Evolutionary conservation across 345 rosid species (phyloP).

Genomic region (Anacardium occidentale): DNA sequence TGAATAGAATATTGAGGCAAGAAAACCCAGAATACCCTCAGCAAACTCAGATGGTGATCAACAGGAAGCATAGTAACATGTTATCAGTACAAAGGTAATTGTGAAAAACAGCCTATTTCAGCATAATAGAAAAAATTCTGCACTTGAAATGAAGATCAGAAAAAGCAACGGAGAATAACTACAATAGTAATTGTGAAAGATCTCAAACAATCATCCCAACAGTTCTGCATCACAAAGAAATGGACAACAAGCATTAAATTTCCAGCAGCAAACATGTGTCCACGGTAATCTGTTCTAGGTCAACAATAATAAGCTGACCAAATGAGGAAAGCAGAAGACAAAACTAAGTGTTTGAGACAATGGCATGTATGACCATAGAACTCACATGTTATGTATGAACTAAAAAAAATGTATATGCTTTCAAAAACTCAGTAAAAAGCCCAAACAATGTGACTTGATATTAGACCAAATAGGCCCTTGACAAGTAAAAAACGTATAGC

Average conservation of each 20-base stretch:
- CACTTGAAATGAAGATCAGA: no score
- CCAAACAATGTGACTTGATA: neutral
- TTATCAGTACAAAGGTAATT: neutral
- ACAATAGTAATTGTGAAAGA: no score
- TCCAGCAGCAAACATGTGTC: neutral
- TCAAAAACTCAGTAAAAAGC: no score
- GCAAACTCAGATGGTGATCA: neutral
- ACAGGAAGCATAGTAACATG: neutral
- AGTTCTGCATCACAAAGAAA: constrained; percentile 9
- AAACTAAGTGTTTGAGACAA: neutral
- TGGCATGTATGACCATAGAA: neutral
- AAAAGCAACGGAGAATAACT: no score
- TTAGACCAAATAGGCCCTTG: no score
- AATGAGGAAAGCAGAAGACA: constrained; percentile 1
- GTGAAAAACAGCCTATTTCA: neutral
- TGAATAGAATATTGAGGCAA: neutral
- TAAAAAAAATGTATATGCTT: neutral
- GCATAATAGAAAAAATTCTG: neutral
- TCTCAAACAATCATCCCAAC: no score
- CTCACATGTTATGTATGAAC: neutral
- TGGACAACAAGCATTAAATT: neutral
- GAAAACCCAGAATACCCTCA: neutral
- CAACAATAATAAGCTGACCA: neutral
- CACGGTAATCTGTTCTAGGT: neutral
- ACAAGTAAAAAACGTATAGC: no score